Evolutionary conservation across 2,329 filamentous ascomycete species (phyloP).

Genomic region (Alternaria sp.): DNA sequence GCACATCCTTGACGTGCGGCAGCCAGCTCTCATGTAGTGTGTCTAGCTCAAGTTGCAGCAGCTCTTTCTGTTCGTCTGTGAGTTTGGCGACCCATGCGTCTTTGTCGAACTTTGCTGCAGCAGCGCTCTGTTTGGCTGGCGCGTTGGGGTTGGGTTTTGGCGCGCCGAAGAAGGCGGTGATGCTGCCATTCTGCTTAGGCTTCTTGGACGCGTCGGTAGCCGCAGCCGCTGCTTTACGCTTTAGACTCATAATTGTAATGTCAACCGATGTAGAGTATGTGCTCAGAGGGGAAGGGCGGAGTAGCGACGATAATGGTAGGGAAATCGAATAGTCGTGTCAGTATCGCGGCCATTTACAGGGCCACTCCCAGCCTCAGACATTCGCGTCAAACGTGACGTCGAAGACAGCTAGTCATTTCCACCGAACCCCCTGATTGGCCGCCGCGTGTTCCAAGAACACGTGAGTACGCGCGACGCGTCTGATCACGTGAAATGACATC

Average conservation of each 20-base stretch:
- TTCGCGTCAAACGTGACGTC: constrained; percentile 26
- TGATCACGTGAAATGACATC: constrained; percentile 30
- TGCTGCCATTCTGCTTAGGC: constrained; percentile 72
- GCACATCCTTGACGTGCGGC: constrained; percentile 84
- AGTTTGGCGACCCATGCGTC: constrained; percentile 85
- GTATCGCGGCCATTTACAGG: constrained; percentile 7
- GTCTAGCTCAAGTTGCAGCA: constrained; percentile 89
- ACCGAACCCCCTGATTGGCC: constrained; percentile 25
- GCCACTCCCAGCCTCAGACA: constrained; percentile 21
- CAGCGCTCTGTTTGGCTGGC: constrained; percentile 22
- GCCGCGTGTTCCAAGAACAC: constrained; percentile 2
- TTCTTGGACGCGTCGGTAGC: constrained; percentile 59
- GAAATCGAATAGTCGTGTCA: background rate
- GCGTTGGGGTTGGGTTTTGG: constrained; percentile 57
- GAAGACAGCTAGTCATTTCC: constrained; percentile 13
- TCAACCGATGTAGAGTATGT: constrained; percentile 15
- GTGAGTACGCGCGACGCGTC: constrained; percentile 26
- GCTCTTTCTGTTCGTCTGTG: constrained; percentile 79
- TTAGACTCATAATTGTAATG: constrained; percentile 56
- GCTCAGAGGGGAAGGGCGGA: background rate
- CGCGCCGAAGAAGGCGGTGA: constrained; percentile 87
- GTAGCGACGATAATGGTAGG: background rate
- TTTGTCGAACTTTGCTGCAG: constrained; percentile 75
- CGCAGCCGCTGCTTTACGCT: constrained; percentile 60
- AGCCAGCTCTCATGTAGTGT: constrained; percentile 94